These are phyloP conservation scores for Fusarium euwallaceae DNA, from an alignment of 2,329 filamentous ascomycete genomes.

Conservation along the genomic window DNA sequence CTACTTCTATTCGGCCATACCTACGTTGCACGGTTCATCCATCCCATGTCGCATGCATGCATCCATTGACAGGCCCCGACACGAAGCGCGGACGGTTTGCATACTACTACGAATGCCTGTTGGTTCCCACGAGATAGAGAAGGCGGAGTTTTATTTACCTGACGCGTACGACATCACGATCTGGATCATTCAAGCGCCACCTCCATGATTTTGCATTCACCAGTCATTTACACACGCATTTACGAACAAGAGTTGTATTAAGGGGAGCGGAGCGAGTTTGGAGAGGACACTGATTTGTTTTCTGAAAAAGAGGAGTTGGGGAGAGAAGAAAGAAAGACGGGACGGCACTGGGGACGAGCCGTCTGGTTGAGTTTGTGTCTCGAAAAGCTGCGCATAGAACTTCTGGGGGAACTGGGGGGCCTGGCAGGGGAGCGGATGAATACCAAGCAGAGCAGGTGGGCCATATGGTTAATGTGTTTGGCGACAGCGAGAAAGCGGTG, in stretches of 20 bases:
- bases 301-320: slow-evolving; percentile 6
- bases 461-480: slow-evolving; percentile 36
- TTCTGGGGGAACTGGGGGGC: slow-evolving; percentile 6
- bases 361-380: slow-evolving; percentile 23
- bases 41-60: slow-evolving; percentile 9
- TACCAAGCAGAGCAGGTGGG: slow-evolving; percentile 23
- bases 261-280: slow-evolving; percentile 6
- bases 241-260: slow-evolving; percentile 35
- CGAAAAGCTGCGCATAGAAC: slow-evolving; percentile 26
- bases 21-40: slow-evolving; percentile 34
- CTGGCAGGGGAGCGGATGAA: slow-evolving; percentile 20
- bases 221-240: slow-evolving; percentile 43
- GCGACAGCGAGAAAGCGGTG: slow-evolving; percentile 40
- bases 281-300: slow-evolving; percentile 5
- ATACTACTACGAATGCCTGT: slow-evolving; percentile 23
- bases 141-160: slow-evolving; percentile 19
- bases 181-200: slow-evolving; percentile 39
- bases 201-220: slow-evolving; percentile 42
- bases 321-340: neutral
- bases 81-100: slow-evolving; percentile 15
- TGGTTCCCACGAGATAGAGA: slow-evolving; percentile 33
- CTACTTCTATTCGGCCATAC: slow-evolving; percentile 35
- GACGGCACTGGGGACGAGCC: slow-evolving; percentile 3
- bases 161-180: slow-evolving; percentile 44
- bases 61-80: slow-evolving; percentile 17